Conservation (phyloP, 345 rosid species). For the Hibiscus trionum region DNA sequence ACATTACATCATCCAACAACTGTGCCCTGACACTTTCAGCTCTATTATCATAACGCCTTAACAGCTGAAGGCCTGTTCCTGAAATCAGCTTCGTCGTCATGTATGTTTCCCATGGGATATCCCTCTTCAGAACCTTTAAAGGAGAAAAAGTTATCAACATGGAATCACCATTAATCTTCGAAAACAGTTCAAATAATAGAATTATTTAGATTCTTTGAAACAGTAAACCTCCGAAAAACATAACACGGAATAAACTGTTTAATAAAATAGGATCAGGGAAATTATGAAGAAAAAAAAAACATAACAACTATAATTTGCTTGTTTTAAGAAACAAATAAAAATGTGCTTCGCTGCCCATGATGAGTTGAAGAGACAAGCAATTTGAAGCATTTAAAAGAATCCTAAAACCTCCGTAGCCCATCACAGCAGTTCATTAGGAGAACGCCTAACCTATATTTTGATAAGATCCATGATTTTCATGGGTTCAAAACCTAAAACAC, state of each 20-base stretch:
- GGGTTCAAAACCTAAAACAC: neutral
- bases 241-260: neutral
- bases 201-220: neutral
- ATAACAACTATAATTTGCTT: neutral
- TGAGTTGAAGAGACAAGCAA: neutral
- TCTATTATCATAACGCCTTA: constrained; percentile 84
- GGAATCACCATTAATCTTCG: neutral
- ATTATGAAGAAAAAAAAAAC: neutral
- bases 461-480: neutral
- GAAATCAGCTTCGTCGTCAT: constrained; percentile 85
- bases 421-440: neutral
- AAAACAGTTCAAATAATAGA: neutral
- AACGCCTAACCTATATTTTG: neutral
- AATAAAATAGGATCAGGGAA: neutral
- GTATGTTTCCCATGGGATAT: constrained; percentile 99
- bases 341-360: neutral
- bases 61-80: constrained; percentile 72
- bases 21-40: constrained; percentile 74
- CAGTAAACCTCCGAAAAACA: neutral
- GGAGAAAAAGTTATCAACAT: constrained; percentile 10
- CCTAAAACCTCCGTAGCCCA: neutral
- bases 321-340: neutral
- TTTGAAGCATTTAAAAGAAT: neutral
- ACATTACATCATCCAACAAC: constrained; percentile 74
- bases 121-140: constrained; percentile 78